Conservation (phyloP, 768 basidiomycete species). For the Xerocomus spinulosus region DNA sequence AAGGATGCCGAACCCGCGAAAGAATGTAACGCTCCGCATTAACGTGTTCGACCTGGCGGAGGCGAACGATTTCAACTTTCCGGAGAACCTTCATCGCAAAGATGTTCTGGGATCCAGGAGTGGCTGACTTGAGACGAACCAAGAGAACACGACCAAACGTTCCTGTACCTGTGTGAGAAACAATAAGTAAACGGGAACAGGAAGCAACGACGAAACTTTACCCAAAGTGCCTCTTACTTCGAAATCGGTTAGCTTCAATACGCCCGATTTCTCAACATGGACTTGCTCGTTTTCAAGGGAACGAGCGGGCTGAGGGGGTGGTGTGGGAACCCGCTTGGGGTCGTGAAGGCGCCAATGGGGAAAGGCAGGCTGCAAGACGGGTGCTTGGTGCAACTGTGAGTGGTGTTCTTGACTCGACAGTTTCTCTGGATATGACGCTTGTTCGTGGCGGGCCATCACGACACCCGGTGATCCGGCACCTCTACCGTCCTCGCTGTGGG, state of each 20-base stretch:
- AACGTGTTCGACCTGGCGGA: slow-evolving; percentile 97
- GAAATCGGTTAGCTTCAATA: slow-evolving; percentile 68
- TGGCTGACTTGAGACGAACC: slow-evolving; percentile 67
- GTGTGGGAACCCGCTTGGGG: slow-evolving; percentile 13
- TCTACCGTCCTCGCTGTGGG: slow-evolving; percentile 40
- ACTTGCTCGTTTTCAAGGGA: slow-evolving; percentile 68
- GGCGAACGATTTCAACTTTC: slow-evolving; percentile 79
- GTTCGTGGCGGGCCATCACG: slow-evolving; percentile 13
- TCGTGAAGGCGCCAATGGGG: slow-evolving; percentile 10
- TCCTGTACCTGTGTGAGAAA: slow-evolving; percentile 70
- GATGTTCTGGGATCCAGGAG: slow-evolving; percentile 38
- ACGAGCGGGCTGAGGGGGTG: slow-evolving; percentile 42
- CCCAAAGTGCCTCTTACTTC: slow-evolving; percentile 77
- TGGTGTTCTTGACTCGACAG: slow-evolving; percentile 8
- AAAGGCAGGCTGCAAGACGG: slow-evolving; percentile 5
- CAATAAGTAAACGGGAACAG: slow-evolving; percentile 3
- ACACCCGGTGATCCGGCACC: slow-evolving; percentile 11
- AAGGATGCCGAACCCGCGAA: slow-evolving; percentile 87
- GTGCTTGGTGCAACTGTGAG: slow-evolving; percentile 1
- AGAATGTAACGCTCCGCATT: slow-evolving; percentile 95
- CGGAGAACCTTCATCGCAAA: slow-evolving; percentile 89
- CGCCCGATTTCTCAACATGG: slow-evolving; percentile 53
- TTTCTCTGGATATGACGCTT: slow-evolving; percentile 8
- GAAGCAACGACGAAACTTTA: slow-evolving; percentile 29
- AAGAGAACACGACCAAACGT: slow-evolving; percentile 94